Evolutionary conservation across 495 filamentous ascomycete species (phyloP).

Genomic region (Aspergillus diversus): DNA sequence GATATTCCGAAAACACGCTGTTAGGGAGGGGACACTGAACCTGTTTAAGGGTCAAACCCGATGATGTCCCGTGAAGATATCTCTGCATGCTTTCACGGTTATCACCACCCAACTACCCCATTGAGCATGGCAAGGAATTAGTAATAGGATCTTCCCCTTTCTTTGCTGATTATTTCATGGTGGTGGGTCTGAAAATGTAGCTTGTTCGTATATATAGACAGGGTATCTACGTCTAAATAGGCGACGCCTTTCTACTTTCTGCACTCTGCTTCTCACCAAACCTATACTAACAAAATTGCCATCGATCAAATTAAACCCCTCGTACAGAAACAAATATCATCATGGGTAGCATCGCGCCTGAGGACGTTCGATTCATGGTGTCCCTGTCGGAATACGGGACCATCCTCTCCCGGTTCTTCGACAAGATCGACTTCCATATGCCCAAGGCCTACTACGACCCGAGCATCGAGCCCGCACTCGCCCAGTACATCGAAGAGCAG

Average conservation of each 20-base stretch:
- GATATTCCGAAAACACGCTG: background rate
- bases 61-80: background rate
- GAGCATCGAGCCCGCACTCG: background rate
- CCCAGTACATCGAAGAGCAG: background rate
- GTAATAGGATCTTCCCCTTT: too few species aligned
- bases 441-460: background rate
- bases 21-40: background rate
- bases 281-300: background rate
- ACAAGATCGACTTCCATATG: background rate
- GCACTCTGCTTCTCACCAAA: background rate
- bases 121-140: background rate
- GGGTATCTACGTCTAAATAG: background rate
- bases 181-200: too few species aligned
- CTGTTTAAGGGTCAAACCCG: background rate
- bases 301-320: background rate
- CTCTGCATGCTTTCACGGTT: background rate
- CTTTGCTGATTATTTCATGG: too few species aligned
- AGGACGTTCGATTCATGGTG: background rate
- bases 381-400: background rate
- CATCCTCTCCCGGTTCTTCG: background rate
- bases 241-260: background rate
- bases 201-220: too few species aligned
- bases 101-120: background rate
- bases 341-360: background rate
- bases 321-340: background rate